Evolutionary conservation across 2,329 filamentous ascomycete genomes (phyloP).

Genomic region (Bipolaris zeicola): DNA sequence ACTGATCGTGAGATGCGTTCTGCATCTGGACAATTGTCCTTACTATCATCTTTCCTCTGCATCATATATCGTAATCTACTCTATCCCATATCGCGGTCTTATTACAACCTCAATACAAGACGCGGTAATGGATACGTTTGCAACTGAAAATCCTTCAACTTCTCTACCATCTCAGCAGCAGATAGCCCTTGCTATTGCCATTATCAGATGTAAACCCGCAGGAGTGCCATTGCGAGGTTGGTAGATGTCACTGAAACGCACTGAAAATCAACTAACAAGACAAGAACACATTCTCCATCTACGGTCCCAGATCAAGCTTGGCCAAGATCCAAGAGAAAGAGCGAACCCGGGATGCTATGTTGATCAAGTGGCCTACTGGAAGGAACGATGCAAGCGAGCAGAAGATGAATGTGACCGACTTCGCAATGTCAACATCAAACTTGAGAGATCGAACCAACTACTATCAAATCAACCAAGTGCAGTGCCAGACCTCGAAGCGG

Average conservation of each 20-base stretch:
- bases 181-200: conserved; percentile 42
- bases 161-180: conserved; percentile 32
- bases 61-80: background rate
- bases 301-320: conserved; percentile 41
- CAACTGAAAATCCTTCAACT: background rate
- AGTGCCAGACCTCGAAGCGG: background rate
- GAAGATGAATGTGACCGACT: conserved; percentile 34
- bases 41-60: background rate
- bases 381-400: conserved; percentile 27
- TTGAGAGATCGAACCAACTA: conserved; percentile 37
- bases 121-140: conserved; percentile 11
- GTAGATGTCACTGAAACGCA: no score
- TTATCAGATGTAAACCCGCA: conserved; percentile 49
- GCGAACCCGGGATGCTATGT: conserved; percentile 42
- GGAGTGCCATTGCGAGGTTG: conserved; percentile 41
- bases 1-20: background rate
- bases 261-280: conserved; percentile 5
- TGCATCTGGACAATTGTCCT: background rate
- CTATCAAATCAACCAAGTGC: conserved; percentile 14
- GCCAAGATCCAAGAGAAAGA: conserved; percentile 23
- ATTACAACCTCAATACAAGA: background rate
- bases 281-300: conserved; percentile 45
- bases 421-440: conserved; percentile 27
- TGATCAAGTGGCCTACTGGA: conserved; percentile 51
- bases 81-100: background rate